These are phyloP conservation scores for Diaporthe nobilis DNA, from an alignment of 2,329 filamentous ascomycete species.

Conservation along the genomic window DNA sequence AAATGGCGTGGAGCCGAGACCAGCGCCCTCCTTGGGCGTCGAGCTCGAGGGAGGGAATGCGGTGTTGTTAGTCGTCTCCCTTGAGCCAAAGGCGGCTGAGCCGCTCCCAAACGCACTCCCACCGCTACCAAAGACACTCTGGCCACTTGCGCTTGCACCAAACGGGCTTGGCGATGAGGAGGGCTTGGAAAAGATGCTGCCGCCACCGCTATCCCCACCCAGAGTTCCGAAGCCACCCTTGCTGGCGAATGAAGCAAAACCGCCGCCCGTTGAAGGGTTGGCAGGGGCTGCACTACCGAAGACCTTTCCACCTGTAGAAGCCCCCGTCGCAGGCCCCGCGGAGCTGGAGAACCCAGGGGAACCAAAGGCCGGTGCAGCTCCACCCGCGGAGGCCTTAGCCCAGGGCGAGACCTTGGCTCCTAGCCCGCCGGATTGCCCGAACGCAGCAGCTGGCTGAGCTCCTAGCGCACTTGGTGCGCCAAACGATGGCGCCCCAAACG, in stretches of 20 bases:
- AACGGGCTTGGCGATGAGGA: slow-evolving; percentile 50
- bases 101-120: slow-evolving; percentile 20
- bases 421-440: slow-evolving; percentile 64
- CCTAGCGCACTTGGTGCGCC: slow-evolving; percentile 52
- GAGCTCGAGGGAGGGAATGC: slow-evolving; percentile 57
- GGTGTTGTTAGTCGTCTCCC: slow-evolving; percentile 53
- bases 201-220: slow-evolving; percentile 51
- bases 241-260: slow-evolving; percentile 68
- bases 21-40: slow-evolving; percentile 52
- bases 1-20: slow-evolving; percentile 71
- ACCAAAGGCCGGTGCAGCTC: slow-evolving; percentile 65
- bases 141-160: slow-evolving; percentile 44
- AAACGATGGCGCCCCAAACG: slow-evolving; percentile 56
- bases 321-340: slow-evolving; percentile 53
- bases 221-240: slow-evolving; percentile 70
- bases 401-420: slow-evolving; percentile 68
- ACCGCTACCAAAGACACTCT: slow-evolving; percentile 36
- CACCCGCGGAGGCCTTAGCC: slow-evolving; percentile 57
- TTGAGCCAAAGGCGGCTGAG: slow-evolving; percentile 44
- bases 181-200: slow-evolving; percentile 60
- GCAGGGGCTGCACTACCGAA: slow-evolving; percentile 54
- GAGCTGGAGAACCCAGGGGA: slow-evolving; percentile 64
- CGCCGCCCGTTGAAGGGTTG: slow-evolving; percentile 53
- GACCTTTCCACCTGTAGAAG: slow-evolving; percentile 49
- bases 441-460: slow-evolving; percentile 53